Conservation (phyloP, 2,329 filamentous ascomycete genomes). For the Ophiosphaerella korrae region DNA sequence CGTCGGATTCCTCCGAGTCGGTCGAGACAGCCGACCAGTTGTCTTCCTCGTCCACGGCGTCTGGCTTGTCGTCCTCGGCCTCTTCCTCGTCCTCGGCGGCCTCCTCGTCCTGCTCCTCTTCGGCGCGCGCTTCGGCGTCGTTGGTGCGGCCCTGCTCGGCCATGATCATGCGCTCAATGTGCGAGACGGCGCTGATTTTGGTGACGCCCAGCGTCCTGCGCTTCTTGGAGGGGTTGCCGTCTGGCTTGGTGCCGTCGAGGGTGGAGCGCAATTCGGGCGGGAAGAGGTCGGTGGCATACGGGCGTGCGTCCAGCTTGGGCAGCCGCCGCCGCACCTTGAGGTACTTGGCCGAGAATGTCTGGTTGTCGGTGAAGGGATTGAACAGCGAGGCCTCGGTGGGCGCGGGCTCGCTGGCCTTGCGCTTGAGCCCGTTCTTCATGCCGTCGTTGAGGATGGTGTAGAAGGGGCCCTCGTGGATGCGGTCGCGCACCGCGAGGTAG, state of each 20-base stretch:
- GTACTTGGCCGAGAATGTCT: constrained; percentile 64
- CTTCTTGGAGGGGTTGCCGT: constrained; percentile 33
- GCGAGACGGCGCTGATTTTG: constrained; percentile 36
- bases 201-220: constrained; percentile 41
- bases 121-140: constrained; percentile 53
- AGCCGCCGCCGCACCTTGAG: constrained; percentile 60
- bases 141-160: constrained; percentile 53
- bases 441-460: constrained; percentile 61
- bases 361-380: constrained; percentile 67
- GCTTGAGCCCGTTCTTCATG: constrained; percentile 49
- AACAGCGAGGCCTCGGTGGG: constrained; percentile 49
- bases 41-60: constrained; percentile 63
- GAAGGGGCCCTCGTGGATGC: constrained; percentile 64
- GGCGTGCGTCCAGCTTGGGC: constrained; percentile 59
- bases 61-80: constrained; percentile 56
- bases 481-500: constrained; percentile 59
- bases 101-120: constrained; percentile 47
- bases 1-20: constrained; percentile 67
- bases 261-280: constrained; percentile 62
- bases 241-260: constrained; percentile 49
- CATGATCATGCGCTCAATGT: constrained; percentile 47
- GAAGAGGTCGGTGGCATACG: constrained; percentile 63
- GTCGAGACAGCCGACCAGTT: constrained; percentile 59
- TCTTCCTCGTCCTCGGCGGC: constrained; percentile 55
- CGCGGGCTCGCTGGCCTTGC: constrained; percentile 45